Conservation (phyloP, 768 basidiomycete genomes). For the Phaeotremella fagi region DNA sequence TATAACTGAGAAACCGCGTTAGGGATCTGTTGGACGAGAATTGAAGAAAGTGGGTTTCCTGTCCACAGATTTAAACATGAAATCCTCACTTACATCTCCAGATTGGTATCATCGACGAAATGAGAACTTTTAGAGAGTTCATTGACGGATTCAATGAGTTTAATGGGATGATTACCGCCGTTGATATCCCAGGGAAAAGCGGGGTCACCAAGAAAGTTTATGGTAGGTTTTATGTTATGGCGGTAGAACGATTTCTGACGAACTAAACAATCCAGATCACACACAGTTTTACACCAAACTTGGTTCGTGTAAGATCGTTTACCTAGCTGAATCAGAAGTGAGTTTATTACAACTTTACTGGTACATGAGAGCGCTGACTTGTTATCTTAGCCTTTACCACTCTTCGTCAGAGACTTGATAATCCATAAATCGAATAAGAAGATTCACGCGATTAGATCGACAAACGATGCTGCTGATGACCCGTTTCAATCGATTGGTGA, state of each 20-base stretch:
- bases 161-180: conserved; percentile 7
- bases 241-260: too few relatives aligned
- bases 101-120: conserved; percentile 1
- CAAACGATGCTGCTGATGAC: conserved; percentile 2
- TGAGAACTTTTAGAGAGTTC: conserved; percentile 16
- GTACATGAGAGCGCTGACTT: neutral
- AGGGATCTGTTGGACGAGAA: too few relatives aligned
- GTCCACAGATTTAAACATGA: too few relatives aligned
- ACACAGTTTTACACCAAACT: conserved; percentile 6
- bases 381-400: too few relatives aligned
- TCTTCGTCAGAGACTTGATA: too few relatives aligned
- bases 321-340: conserved; percentile 1
- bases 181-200: conserved; percentile 10
- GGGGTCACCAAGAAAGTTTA: conserved; percentile 5
- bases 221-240: conserved; percentile 9
- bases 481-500: conserved; percentile 15
- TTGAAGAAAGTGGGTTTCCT: too few relatives aligned
- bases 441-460: conserved; percentile 6
- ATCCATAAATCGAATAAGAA: neutral
- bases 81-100: neutral
- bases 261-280: too few relatives aligned
- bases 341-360: too few relatives aligned
- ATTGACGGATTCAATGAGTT: conserved; percentile 21
- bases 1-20: too few relatives aligned
- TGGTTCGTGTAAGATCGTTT: conserved; percentile 5